phyloP scores from a whole-genome alignment of 306 rosid genomes.

The Vigna nakashimae region DNA sequence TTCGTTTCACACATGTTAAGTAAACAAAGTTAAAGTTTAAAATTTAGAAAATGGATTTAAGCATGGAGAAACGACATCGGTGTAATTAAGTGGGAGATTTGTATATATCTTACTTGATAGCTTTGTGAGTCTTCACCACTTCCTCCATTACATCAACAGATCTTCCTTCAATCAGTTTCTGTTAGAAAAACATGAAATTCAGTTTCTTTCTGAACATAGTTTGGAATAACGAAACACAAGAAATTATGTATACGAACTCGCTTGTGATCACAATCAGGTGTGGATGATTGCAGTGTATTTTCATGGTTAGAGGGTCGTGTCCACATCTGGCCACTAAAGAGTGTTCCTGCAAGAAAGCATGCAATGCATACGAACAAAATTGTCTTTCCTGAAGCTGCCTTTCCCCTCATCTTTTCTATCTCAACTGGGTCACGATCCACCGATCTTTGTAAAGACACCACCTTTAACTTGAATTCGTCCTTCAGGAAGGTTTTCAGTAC shows the following conservation, averaged over 20 bases:
- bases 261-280: conserved; percentile 53
- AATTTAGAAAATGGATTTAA: no score
- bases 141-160: conserved; percentile 68
- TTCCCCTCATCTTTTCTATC: conserved; percentile 64
- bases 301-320: conserved; percentile 46
- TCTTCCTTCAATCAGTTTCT: conserved; percentile 74
- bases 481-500: conserved; percentile 18
- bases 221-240: background rate
- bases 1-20: conserved; percentile 19
- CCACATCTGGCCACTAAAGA: conserved; percentile 74
- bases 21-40: no score
- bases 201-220: background rate
- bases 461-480: conserved; percentile 29
- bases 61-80: no score
- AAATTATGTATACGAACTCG: conserved; percentile 44
- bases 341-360: conserved; percentile 81
- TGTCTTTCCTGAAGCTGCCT: conserved; percentile 62
- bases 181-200: conserved; percentile 2
- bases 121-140: conserved; percentile 83
- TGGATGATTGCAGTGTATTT: background rate
- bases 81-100: no score
- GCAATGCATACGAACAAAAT: conserved; percentile 60
- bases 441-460: conserved; percentile 19
- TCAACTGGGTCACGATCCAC: conserved; percentile 28
- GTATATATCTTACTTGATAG: conserved; percentile 60